Base-by-base conservation (phyloP, 1,284 basidiomycete species). In the Leccinum insolens region DNA sequence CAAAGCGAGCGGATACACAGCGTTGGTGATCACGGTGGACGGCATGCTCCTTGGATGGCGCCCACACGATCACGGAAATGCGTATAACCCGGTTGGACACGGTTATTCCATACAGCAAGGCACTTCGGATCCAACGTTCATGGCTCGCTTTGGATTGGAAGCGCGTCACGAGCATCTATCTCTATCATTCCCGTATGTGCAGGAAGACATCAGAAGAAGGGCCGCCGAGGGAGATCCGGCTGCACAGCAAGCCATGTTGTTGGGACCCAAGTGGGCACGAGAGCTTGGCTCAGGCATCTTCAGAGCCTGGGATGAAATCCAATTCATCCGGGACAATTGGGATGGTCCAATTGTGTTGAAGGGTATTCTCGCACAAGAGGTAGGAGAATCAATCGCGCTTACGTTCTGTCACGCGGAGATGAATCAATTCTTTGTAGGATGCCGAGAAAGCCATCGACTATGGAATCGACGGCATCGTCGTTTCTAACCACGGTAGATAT, bases 391-490 rank as follows among this genome's bases (percentile, higher is more conserved):
- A 4, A 22, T 7, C 46, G 20, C 44, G 49, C 1, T 25, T 2
- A 12, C 1, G 9, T 46, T 9, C 44, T 15, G 62, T 20, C 11
- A 4, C 57, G 62, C 28, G 44, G 44, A 65, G 37, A 68, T 7
- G 14, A 37, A n/a, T 28, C 11, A 7, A 22, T n/a, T 9, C 12
- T 37, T 58, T 67, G 7, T 71, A 92, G 82, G 92, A 94, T 73
- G 92, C 92, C 2, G 86, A 89, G 71, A 85, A 84, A 69, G 90
- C 90, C 0, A 74, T 93, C 9, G 86, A 91, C 22, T 74, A 84
- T n/a, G 88, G 88, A 2, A 83, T 88, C 11, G 88, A 95, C 70
- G 93, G 90, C 2, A 91, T 95, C 69, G 79, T 95, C 34, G 90
- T 95, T 9, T 92, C 89, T 7, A 95, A 95, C 74, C 94, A 95